These are phyloP conservation scores for Skeletonema tropicum DNA, from an alignment of 108 stramenopile genomes.

Conservation along the genomic window DNA sequence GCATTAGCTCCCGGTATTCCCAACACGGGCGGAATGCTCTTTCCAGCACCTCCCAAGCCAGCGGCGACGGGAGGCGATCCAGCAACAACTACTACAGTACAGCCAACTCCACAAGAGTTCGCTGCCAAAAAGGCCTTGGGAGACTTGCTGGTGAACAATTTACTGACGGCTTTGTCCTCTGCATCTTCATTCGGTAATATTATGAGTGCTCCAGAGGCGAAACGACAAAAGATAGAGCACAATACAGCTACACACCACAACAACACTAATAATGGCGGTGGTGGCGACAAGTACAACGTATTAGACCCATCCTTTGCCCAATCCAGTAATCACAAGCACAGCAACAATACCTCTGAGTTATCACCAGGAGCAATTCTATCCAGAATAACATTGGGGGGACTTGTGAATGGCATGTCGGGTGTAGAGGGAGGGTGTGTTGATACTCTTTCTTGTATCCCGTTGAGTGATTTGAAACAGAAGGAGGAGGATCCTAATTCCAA, in stretches of 20 bases:
- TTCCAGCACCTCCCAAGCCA: conserved; percentile 9
- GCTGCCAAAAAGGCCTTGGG: background rate
- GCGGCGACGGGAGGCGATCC: background rate
- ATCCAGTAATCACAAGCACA: background rate
- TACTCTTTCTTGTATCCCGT: conserved; percentile 36
- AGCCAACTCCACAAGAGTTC: background rate
- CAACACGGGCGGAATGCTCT: conserved; percentile 40
- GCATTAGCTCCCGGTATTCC: conserved; percentile 23
- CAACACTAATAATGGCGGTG: background rate
- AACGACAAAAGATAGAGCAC: conserved; percentile 13
- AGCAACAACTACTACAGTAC: background rate
- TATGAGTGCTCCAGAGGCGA: background rate
- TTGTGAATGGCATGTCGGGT: conserved; percentile 73
- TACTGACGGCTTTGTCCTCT: conserved; percentile 19
- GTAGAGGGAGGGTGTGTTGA: conserved; percentile 59
- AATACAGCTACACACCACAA: background rate
- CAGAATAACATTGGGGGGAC: conserved; percentile 72
- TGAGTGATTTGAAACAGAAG: conserved; percentile 18
- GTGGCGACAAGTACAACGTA: conserved; percentile 31
- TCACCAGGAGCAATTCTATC: conserved; percentile 62
- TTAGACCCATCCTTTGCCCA: conserved; percentile 48
- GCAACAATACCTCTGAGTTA: conserved; percentile 20
- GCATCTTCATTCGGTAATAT: background rate
- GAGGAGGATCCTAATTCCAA: background rate
- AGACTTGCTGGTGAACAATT: conserved; percentile 15